Conservation (phyloP, 495 filamentous ascomycete species). For the Lasiosphaeria miniovina region DNA sequence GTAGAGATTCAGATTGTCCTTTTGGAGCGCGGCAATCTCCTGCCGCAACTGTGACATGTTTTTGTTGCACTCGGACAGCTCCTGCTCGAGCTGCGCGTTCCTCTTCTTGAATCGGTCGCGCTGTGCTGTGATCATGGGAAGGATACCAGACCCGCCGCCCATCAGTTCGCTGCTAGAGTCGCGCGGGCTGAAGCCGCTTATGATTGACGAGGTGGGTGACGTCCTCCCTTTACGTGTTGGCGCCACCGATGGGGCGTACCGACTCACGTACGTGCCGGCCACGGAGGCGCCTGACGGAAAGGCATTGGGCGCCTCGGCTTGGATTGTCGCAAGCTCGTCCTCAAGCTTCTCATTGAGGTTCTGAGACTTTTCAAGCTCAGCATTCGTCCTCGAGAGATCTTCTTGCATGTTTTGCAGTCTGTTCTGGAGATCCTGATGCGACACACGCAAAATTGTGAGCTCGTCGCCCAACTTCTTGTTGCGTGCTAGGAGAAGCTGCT, state of each 20-base stretch:
- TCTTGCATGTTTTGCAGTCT: constrained; percentile 78
- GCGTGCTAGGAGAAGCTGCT: constrained; percentile 84
- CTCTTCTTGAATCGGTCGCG: constrained; percentile 97
- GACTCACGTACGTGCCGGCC: constrained; percentile 84
- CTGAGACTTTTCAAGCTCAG: constrained; percentile 81
- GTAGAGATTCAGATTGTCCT: constrained; percentile 94
- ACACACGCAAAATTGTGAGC: constrained; percentile 86
- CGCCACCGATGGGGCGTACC: constrained; percentile 73
- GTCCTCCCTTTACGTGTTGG: constrained; percentile 59
- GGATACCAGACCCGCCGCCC: constrained; percentile 82
- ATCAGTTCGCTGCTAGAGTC: constrained; percentile 68
- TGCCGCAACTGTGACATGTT: constrained; percentile 83
- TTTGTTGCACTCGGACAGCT: constrained; percentile 77
- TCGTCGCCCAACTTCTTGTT: constrained; percentile 97
- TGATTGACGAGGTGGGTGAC: constrained; percentile 97
- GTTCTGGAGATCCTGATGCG: constrained; percentile 84
- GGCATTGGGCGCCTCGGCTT: constrained; percentile 75
- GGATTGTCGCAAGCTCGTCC: constrained; percentile 83
- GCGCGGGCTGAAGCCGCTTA: constrained; percentile 84
- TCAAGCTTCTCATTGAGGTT: constrained; percentile 85
- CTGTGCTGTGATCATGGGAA: constrained; percentile 98
- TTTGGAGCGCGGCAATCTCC: constrained; percentile 88
- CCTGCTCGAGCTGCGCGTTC: constrained; percentile 85
- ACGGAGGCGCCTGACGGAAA: constrained; percentile 88
- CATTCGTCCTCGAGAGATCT: constrained; percentile 77